phyloP scores from a whole-genome alignment of 1,284 basidiomycete species.

The Violaceomyces palustris region DNA sequence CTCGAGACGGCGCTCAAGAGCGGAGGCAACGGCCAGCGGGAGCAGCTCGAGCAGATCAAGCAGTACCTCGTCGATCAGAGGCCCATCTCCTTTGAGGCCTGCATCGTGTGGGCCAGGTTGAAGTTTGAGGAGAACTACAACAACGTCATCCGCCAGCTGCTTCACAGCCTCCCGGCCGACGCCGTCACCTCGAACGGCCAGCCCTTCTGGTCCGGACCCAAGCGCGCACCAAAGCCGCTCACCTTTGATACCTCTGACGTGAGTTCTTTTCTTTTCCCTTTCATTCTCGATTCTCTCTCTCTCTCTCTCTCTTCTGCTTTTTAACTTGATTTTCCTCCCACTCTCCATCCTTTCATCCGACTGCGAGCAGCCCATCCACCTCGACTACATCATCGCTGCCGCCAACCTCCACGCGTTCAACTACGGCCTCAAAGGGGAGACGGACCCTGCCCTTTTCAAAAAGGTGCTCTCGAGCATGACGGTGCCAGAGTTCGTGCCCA shows the following conservation, averaged over 20 bases:
- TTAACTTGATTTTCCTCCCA: no score
- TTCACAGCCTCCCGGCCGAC: conserved; percentile 92
- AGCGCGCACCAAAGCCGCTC: conserved; percentile 92
- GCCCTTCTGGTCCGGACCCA: conserved; percentile 73
- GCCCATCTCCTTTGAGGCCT: conserved; percentile 92
- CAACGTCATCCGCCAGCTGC: conserved; percentile 86
- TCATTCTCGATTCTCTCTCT: no score
- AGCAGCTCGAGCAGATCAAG: conserved; percentile 80
- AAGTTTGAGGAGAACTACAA: conserved; percentile 94
- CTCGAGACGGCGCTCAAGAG: conserved; percentile 83
- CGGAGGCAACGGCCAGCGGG: conserved; percentile 32
- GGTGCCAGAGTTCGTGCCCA: conserved; percentile 90
- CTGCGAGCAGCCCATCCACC: conserved; percentile 67
- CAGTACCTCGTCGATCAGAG: conserved; percentile 86
- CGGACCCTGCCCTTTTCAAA: conserved; percentile 72
- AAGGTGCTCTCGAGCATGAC: conserved; percentile 78
- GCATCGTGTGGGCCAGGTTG: conserved; percentile 91
- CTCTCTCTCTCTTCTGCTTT: no score
- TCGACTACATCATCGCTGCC: conserved; percentile 84
- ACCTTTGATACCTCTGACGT: conserved; percentile 81
- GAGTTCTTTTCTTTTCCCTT: conserved; percentile 49
- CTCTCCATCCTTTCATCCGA: no score
- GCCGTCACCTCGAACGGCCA: conserved; percentile 80
- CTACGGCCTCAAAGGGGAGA: conserved; percentile 90
- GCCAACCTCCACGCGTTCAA: conserved; percentile 98